Base-by-base conservation (phyloP, 371 early-diverging fungal species). In the Rhizomucor pusillus region DNA sequence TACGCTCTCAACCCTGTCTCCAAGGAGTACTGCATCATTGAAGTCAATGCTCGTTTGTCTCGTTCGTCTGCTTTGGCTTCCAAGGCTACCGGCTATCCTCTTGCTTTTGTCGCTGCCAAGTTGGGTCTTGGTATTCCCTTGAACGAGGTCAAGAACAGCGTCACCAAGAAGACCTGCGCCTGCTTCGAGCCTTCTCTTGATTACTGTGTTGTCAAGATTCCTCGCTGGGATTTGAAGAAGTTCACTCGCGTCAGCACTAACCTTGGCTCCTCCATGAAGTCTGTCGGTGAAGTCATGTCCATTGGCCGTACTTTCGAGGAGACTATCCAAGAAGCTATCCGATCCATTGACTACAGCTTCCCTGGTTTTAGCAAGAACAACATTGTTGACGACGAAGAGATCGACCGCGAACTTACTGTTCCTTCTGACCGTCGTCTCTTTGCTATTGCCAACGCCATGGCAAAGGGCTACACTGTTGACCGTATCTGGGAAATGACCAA, bases 231-330 rank as follows among this genome's bases (percentile, higher is more conserved):
- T 70, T 73, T 97, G 62, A 79, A 72, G 57, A 97, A 97, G 77
- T 97, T 97, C 75, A 80, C 85, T 54, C 91, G 88, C 57, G 97
- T 95, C 20, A 75, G 81, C 53, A 83, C 87, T 52, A 81, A 88
- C 39, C 81, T 94, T 47, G 91, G 92, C 13, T 87, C 88, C 24
- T 76, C 85, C 39, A 95, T 95, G 97, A 97, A 97, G 74, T 86
- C 87, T 62, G 95, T 97, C 4, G 97, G 97, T 62, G 97, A 97
- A 66, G 94, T 95, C 48, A 97, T 97, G 97, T 93, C 94, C 6
- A 93, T 97, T 54, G 97, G 95, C 20, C 85, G 95, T 44, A 94
- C 93, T 1, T 97, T 92, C 60, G 97, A 97, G 69, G 97, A 97
- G 69, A 81, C 84, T 33, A 69, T 97, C 62, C 95, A 97, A 68